Base-by-base conservation (phyloP, 805 yeast species). In the Candida endomychidarum region DNA sequence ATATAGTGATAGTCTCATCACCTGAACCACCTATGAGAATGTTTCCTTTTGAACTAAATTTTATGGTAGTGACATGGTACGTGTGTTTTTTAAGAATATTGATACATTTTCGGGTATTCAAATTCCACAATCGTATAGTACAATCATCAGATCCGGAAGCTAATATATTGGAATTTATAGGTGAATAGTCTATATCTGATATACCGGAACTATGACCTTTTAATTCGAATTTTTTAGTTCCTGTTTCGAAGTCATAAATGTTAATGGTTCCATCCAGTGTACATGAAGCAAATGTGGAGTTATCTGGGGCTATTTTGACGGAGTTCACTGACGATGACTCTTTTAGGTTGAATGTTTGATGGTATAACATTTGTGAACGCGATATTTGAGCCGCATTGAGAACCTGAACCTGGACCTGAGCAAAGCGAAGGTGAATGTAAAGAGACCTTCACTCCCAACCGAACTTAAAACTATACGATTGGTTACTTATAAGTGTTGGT, bases 141-240 rank as follows among this genome's bases (percentile, higher is more conserved):
- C 80, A 69, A 59, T 91, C 99, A 57, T 91, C 96, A 0, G 95
- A 83, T 1, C 84, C 93, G 0, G 95, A 78, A 1, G 95, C 96
- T 5, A 91, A 45, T 36, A 83, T 77, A 37, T 70, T 66, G 9
- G 84, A 74, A 56, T 85, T 82, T 28, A 65, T 57, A 2, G 91
- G 90, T 1, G 90, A 78, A 80, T 89, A 91, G 25, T 78, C 75
- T 1, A 93, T 51, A 45, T 83, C 89, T 10, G 90, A 83, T 2
- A 91, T 69, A 1, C 96, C 93, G 19, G 61, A 70, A 2, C 76
- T 58, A 56, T 91, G 96, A 1, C 89, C 90, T 8, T 45, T 42
- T 27, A 75, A 50, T 10, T 65, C 56, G 19, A 66, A 48, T 8
- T 60, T 42, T 19, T 66, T 50, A 5, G 51, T 44, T 2, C 74